Base-by-base conservation (phyloP, 805 yeast genomes). In the Wilhelminamyces savonicus region DNA sequence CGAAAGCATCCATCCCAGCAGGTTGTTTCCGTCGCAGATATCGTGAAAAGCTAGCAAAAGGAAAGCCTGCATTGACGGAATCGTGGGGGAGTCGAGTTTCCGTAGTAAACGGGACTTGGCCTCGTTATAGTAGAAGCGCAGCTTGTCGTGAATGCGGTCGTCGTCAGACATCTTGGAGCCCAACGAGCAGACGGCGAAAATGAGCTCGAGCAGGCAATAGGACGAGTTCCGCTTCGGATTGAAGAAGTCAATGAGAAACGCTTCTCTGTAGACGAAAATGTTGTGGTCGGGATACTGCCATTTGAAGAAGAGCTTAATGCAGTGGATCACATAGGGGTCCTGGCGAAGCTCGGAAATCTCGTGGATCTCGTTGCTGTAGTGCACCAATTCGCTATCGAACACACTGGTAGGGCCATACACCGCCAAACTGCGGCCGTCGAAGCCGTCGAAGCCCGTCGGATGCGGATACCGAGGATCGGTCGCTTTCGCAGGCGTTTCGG, bases 221-320 rank as follows among this genome's bases (percentile, higher is more conserved):
- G 69, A 57, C 24, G 69, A 60, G 36, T 65, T 59, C 12, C 65
- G 59, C 13, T 66, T 66, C 16, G 79, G 78, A 41, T 72, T 65
- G 48, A 75, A 76, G 46, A 76, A 76, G 31, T 78, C 83, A 29
- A 62, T 61, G 17, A 77, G 51, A 43, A 77, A 76, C 11, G 78
- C 73, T 39, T 77, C 84, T 34, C 83, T 54, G 43, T 72, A 77
- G 12, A 77, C 64, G 41, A 75, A 77, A 56, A 72, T 65, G 42
- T 74, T 73, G 39, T 73, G 67, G 37, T 76, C 82, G 3, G 82
- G 82, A 39, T 77, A 77, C 36, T 73, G 69, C 78, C 80, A 76
- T n/a, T 65, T 66, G 48, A 76, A 77, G 46, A 77, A 65, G n/a
- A 63, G 47, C 40, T 59, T 53, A 19, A 62, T 32, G 39, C 68